phyloP scores from a whole-genome alignment of 2,329 filamentous ascomycete genomes.

The Xylaria sp. region DNA sequence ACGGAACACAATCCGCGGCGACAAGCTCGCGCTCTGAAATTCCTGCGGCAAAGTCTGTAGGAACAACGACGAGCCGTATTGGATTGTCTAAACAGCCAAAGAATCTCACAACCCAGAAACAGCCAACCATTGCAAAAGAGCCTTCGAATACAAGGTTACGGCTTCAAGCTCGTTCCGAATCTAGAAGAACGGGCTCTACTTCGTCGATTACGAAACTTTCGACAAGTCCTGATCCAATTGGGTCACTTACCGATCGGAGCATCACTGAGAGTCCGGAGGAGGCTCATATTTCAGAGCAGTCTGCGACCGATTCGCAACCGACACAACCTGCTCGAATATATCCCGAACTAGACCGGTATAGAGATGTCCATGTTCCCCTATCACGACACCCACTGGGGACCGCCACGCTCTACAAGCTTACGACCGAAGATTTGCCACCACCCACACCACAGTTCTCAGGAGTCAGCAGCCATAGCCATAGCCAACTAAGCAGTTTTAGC shows the following conservation, averaged over 20 bases:
- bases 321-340: conserved; percentile 45
- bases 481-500: conserved; percentile 54
- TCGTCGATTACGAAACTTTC: conserved; percentile 40
- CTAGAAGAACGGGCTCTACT: conserved; percentile 38
- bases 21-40: conserved; percentile 31
- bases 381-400: conserved; percentile 34
- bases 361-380: conserved; percentile 39
- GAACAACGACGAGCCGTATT: conserved; percentile 34
- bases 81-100: conserved; percentile 33
- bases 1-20: conserved; percentile 42
- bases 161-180: conserved; percentile 34
- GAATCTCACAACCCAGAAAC: conserved; percentile 47
- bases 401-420: conserved; percentile 51
- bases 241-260: conserved; percentile 38
- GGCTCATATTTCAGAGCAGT: conserved; percentile 38
- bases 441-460: conserved; percentile 61
- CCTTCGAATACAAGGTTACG: conserved; percentile 25
- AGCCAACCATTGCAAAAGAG: conserved; percentile 42
- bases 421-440: conserved; percentile 61
- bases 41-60: conserved; percentile 32
- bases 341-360: conserved; percentile 59
- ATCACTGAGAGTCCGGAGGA: conserved; percentile 42
- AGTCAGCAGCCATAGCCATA: conserved; percentile 46
- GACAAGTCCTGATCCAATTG: conserved; percentile 33
- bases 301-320: conserved; percentile 37